Conservation (phyloP, 805 yeast genomes). For the Spathaspora girioi region DNA sequence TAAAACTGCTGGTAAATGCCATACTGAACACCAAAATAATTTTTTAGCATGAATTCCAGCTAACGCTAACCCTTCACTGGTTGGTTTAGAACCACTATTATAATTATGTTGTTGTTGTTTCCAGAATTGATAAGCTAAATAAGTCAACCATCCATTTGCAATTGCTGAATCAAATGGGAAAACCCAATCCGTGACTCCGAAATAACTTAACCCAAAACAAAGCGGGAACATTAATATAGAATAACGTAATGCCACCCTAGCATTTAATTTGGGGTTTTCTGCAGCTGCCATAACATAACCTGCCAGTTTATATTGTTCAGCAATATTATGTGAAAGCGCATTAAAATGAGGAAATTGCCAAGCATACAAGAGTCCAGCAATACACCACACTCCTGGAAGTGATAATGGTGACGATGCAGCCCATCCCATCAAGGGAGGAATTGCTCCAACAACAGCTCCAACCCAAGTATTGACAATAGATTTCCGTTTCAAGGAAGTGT, state of each 20-base stretch:
- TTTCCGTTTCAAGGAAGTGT: constrained; percentile 84
- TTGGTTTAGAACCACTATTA: constrained; percentile 37
- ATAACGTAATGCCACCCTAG: constrained; percentile 88
- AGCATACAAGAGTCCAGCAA: constrained; percentile 85
- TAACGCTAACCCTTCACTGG: constrained; percentile 52
- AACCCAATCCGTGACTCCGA: constrained; percentile 74
- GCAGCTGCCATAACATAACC: constrained; percentile 98
- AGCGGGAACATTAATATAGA: constrained; percentile 92
- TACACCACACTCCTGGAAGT: constrained; percentile 93
- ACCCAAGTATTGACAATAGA: constrained; percentile 95
- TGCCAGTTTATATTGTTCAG: constrained; percentile 83
- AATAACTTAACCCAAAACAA: constrained; percentile 78
- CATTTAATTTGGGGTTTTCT: constrained; percentile 86
- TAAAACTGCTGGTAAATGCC: constrained; percentile 88
- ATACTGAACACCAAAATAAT: constrained; percentile 90
- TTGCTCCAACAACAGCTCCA: constrained; percentile 98
- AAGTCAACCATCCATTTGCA: constrained; percentile 82
- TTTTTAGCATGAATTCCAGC: constrained; percentile 76
- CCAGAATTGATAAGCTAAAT: constrained; percentile 81
- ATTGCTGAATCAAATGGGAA: constrained; percentile 79
- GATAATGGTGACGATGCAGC: constrained; percentile 72
- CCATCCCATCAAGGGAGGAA: constrained; percentile 99
- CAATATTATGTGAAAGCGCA: constrained; percentile 81
- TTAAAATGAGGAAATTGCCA: constrained; percentile 99
- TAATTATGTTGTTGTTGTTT: constrained; percentile 68